Evolutionary conservation across 2,329 filamentous ascomycete genomes (phyloP).

Genomic region (Diaporthe sp.): DNA sequence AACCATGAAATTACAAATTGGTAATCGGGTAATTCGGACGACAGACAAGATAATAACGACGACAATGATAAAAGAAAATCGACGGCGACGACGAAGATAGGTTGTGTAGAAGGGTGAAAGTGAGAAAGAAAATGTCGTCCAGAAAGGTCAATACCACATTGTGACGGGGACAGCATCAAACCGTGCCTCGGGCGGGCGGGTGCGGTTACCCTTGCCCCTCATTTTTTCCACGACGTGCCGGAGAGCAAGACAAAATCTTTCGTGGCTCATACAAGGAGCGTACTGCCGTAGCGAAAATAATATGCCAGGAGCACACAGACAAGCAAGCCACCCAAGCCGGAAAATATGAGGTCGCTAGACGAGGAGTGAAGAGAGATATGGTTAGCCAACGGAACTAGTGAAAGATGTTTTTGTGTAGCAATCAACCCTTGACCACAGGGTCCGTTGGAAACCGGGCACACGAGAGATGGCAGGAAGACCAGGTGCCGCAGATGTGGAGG

Average conservation of each 20-base stretch:
- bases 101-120: neutral
- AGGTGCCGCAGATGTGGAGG: neutral
- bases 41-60: neutral
- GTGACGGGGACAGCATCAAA: neutral
- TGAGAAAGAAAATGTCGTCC: neutral
- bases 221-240: neutral
- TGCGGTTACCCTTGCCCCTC: neutral
- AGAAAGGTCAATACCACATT: neutral
- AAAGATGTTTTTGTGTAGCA: neutral
- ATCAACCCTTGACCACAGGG: neutral
- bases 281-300: neutral
- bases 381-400: neutral
- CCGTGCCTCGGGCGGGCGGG: neutral
- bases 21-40: neutral
- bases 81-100: neutral
- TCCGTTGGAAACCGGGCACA: neutral
- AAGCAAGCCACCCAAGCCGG: neutral
- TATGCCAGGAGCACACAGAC: conserved; percentile 26
- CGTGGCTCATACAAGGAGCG: neutral
- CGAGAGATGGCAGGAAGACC: neutral
- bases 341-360: neutral
- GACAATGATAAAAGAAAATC: no score
- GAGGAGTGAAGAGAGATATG: no score
- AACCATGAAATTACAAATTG: neutral
- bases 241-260: neutral